Base-by-base conservation (phyloP, 257 asterid species). In the Anisodus acutangulus region DNA sequence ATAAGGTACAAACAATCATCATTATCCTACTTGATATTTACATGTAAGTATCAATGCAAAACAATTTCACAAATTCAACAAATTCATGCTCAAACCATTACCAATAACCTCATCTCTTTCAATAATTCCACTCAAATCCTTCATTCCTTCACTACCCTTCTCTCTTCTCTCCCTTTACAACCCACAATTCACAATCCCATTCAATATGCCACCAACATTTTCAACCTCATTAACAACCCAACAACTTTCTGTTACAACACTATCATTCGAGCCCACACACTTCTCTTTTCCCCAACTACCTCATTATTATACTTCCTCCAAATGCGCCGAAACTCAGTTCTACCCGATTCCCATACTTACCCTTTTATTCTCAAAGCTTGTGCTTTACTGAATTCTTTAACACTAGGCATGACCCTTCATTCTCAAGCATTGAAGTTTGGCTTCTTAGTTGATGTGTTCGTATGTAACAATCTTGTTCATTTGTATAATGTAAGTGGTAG, bases 281-380 rank as follows among this genome's bases (percentile, higher is more conserved):
- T 89, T 76, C 91, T 91, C 62, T 85, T 87, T 66, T 86, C 87
- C 78, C 96, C 98, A 10, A 64, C n/a, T 5, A 80, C 80, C 6
- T 95, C 97, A 59, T 51, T 92, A 26, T 2, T 3, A n/a, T 88
- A 88, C 39, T 91, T 88, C 84, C 17, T 80, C 80, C 82, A 78
- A 83, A 94, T 95, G 99, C 91, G 91, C 45, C 88, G 90, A 82
- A 74, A 35, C 16, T 86, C 92, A 0, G 78, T 94, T 85, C 85
- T 91, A 15, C 98, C 97, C 1, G 97, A 92, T 84, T 82, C 89
- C 57, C 89, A 91, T 85, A 92, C 98, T 0, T 94, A 82, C 88
- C 94, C 98, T 35, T 91, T 93, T 81, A 92, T 88, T 43, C 89
- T 94, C 3, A 91, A 93, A 85, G 97, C 97, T 35, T 93, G 97